These are phyloP conservation scores for Ascoidea asiatica DNA, from an alignment of 805 yeast species.

Conservation along the genomic window DNA sequence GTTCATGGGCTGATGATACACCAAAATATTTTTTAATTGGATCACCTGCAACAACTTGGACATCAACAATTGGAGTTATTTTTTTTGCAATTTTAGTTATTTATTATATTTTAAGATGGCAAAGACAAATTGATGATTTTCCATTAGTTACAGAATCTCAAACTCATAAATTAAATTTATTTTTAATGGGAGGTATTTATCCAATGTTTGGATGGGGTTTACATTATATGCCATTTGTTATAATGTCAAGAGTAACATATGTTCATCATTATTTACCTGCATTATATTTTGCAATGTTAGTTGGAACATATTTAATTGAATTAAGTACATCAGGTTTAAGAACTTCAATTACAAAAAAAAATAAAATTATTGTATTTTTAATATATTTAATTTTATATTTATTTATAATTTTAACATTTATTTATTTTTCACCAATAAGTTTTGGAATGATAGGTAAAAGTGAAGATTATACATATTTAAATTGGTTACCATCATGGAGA, in stretches of 20 bases:
- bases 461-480: conserved; percentile 25
- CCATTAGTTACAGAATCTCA: conserved; percentile 19
- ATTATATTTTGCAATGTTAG: conserved; percentile 58
- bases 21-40: conserved; percentile 59
- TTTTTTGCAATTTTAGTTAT: conserved; percentile 33
- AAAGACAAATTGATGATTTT: conserved; percentile 63
- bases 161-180: conserved; percentile 28
- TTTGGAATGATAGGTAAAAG: conserved; percentile 51
- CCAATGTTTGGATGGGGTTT: conserved; percentile 77
- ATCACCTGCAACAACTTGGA: conserved; percentile 69
- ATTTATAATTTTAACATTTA: conserved; percentile 37
- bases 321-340: conserved; percentile 19
- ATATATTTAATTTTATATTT: conserved; percentile 28
- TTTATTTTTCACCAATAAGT: conserved; percentile 46
- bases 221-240: conserved; percentile 61
- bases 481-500: conserved; percentile 37
- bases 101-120: conserved; percentile 57
- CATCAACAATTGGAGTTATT: conserved; percentile 49
- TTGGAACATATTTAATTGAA: conserved; percentile 40
- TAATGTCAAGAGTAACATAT: conserved; percentile 80
- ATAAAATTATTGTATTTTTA: conserved; percentile 13
- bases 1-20: conserved; percentile 50
- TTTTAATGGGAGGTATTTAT: conserved; percentile 58
- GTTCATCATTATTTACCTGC: conserved; percentile 83
- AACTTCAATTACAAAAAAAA: conserved; percentile 13